phyloP scores from a whole-genome alignment of 2,329 filamentous ascomycete species.

The Cryphonectria radicalis region DNA sequence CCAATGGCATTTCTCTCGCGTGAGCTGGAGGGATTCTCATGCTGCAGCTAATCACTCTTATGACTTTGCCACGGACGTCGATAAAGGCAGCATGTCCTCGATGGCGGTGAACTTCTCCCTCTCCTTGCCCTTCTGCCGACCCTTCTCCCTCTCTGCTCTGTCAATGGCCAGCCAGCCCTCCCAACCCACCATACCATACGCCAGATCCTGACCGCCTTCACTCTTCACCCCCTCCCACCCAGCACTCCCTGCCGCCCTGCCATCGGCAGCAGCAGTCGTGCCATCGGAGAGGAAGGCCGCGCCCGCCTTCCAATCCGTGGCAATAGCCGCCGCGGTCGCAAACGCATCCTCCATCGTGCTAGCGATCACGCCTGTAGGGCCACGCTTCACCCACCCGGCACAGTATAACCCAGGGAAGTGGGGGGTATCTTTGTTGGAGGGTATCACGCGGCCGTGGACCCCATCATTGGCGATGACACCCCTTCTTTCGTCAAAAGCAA shows the following conservation, averaged over 20 bases:
- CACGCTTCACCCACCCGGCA: slow-evolving; percentile 94
- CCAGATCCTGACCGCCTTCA: slow-evolving; percentile 51
- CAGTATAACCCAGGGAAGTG: slow-evolving; percentile 78
- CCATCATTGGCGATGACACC: slow-evolving; percentile 86
- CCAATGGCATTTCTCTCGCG: not conserved
- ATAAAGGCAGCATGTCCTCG: slow-evolving; percentile 56
- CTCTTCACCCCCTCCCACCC: slow-evolving; percentile 80
- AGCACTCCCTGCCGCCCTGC: slow-evolving; percentile 25
- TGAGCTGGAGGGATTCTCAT: not conserved
- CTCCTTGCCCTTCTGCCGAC: slow-evolving; percentile 71
- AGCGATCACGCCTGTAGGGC: slow-evolving; percentile 93
- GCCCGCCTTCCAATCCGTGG: slow-evolving; percentile 69
- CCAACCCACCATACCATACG: slow-evolving; percentile 66
- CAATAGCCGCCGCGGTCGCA: slow-evolving; percentile 81
- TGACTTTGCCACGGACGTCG: not conserved
- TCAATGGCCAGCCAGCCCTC: slow-evolving; percentile 85
- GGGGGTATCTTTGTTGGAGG: slow-evolving; percentile 32
- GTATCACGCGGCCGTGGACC: slow-evolving; percentile 68
- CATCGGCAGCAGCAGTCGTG: slow-evolving; percentile 14
- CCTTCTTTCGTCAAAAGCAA: slow-evolving; percentile 74
- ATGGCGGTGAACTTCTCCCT: slow-evolving; percentile 71
- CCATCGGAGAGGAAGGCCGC: slow-evolving; percentile 44
- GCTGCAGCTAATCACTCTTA: not conserved
- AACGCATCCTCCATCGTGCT: slow-evolving; percentile 97
- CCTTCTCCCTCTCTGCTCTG: slow-evolving; percentile 70